Percentiles rank a stretch among this genome's conserved stretches.
phyloP scores from a whole-genome alignment of 1,139 yeast species.

The Sugiyamaella xylanicola region DNA sequence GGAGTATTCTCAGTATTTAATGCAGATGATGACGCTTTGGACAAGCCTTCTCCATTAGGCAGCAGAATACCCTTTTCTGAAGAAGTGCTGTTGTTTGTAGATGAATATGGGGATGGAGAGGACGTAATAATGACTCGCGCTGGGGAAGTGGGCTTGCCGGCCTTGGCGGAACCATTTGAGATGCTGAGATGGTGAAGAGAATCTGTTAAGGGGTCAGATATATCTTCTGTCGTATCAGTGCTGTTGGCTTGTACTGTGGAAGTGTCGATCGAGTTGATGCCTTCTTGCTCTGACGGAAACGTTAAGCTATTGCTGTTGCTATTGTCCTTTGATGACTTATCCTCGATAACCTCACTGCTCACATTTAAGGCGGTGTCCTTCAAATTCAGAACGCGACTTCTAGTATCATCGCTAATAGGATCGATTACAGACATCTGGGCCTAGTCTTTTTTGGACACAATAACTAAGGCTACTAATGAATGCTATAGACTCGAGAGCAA shows the following conservation, averaged over 20 bases:
- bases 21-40: neutral
- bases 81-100: neutral
- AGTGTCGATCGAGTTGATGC: too few species aligned
- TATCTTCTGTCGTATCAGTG: too few species aligned
- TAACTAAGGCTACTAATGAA: too few species aligned
- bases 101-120: slow-evolving; percentile 2
- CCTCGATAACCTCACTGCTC: neutral
- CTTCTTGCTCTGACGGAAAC: too few species aligned
- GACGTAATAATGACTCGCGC: neutral
- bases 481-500: too few species aligned
- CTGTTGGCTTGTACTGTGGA: too few species aligned
- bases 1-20: neutral
- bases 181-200: too few species aligned
- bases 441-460: neutral
- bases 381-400: neutral
- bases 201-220: neutral
- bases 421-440: neutral
- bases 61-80: neutral
- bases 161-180: neutral
- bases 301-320: neutral
- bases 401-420: neutral
- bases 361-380: neutral
- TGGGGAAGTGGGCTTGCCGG: neutral
- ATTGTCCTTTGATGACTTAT: neutral
- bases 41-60: neutral